Evolutionary conservation across 2,329 filamentous ascomycete species (phyloP), one percentile per base, ranked within the genome.

Genomic region (Thyridium curvatum): DNA sequence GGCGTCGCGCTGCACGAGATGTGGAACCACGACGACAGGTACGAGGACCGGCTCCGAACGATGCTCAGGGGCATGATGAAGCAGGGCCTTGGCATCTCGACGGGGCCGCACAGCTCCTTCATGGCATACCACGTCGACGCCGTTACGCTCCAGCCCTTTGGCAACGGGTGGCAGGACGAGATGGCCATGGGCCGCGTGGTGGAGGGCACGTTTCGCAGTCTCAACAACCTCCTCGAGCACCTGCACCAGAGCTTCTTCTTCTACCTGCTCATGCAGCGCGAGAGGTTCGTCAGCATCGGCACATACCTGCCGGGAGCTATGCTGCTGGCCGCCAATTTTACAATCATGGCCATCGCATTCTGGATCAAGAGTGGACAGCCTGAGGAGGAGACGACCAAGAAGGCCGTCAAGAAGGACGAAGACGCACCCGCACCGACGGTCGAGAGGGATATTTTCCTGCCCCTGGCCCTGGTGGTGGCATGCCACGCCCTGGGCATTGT

Each of bases 221-320:
- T 98, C 61, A 98, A 98, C 66, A 98, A 98, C 56, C 67, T 98
- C 42, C 75, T 98, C 26, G 93, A 98, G 64, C 90, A 98, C 58
- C 72, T 98, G 44, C 93, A 98, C 59, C 93, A 98, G 65, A 96
- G 90, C 60, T 98, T 98, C 71, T 98, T 98, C 75, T 97, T 98
- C 66, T 98, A 98, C 60, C 71, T 98, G 37, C 73, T 98, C 33
- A 89, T 97, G 79, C 84, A 94, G 49, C 78, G 82, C 21, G 86
- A 93, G 52, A 82, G 90, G 10, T 98, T 98, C 57, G 93, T 97
- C 50, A 97, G 90, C 62, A 98, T 98, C 46, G 93, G 93, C 13
- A 98, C 91, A 2, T 98, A 98, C 56, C 73, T 98, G 4, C 93
- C 93, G 0, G 94, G 88, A 51, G 93, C 93, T n/a, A 98, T 98